Conservation (phyloP, 257 asterid genomes). For the Solanum okadae region DNA sequence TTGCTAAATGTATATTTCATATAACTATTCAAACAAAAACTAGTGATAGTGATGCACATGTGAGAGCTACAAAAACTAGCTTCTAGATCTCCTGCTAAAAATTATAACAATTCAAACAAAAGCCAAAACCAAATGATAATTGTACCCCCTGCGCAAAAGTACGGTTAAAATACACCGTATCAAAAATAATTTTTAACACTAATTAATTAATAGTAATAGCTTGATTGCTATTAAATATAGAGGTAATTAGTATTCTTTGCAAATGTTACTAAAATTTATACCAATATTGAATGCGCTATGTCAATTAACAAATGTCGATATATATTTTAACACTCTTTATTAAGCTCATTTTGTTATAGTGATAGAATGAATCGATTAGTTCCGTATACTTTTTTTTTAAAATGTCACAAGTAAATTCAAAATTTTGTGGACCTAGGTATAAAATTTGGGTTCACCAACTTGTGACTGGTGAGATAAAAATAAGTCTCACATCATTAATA, state of each 20-base stretch:
- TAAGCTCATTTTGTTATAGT: too few species aligned
- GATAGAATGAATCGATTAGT: too few species aligned
- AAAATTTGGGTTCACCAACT: background rate
- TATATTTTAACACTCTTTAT: too few species aligned
- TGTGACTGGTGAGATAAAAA: background rate
- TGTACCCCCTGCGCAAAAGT: background rate
- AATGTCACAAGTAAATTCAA: background rate
- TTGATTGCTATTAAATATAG: too few species aligned
- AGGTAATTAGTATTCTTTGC: too few species aligned
- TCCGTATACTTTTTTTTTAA: too few species aligned
- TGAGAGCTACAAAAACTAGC: background rate
- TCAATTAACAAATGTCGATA: too few species aligned
- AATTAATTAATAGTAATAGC: too few species aligned
- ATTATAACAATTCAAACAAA: background rate
- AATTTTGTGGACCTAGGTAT: background rate
- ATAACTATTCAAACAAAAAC: too few species aligned
- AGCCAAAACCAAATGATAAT: background rate
- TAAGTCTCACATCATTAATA: background rate
- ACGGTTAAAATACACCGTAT: too few species aligned
- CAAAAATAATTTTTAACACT: rapidly evolving
- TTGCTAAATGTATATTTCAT: background rate
- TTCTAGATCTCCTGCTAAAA: background rate
- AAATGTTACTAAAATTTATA: too few species aligned
- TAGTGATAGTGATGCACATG: background rate
- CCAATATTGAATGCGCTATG: too few species aligned